Evolutionary conservation across 345 rosid genomes (phyloP).

Genomic region (Ailanthus altissimus): DNA sequence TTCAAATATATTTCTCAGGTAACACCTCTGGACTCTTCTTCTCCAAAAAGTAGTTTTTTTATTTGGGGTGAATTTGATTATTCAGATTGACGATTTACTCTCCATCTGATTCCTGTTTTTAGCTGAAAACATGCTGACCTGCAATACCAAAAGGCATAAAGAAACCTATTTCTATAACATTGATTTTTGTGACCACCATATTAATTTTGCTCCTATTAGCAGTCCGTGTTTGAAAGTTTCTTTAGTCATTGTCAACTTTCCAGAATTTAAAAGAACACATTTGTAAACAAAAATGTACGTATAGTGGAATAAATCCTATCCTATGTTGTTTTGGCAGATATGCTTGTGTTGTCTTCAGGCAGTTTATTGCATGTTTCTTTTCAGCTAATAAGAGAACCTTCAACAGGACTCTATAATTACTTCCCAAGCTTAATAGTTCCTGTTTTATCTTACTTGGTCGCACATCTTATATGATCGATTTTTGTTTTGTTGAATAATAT

Average conservation of each 20-base stretch:
- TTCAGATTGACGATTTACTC: not conserved
- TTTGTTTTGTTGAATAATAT: not conserved
- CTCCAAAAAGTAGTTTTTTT: too few species aligned
- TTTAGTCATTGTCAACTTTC: not conserved
- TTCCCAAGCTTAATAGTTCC: not conserved
- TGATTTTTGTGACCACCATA: not conserved
- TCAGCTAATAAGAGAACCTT: not conserved
- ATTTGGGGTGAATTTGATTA: too few species aligned
- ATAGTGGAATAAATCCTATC: not conserved
- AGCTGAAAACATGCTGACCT: not conserved
- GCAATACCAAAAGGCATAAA: not conserved
- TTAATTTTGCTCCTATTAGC: not conserved
- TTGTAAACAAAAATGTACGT: not conserved
- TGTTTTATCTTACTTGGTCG: not conserved
- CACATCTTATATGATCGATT: not conserved
- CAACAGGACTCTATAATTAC: not conserved
- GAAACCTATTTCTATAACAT: not conserved
- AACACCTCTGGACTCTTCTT: conserved; percentile 29
- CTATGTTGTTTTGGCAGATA: not conserved
- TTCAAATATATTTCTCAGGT: conserved; percentile 93
- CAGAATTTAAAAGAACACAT: not conserved
- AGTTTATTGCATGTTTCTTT: not conserved
- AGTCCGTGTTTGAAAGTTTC: not conserved
- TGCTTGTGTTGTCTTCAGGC: not conserved
- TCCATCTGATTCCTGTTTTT: not conserved